A percentile compares a stretch with the other conserved stretches of the same genome.
Evolutionary conservation across 345 rosid species (phyloP).

Genomic region (Citrus glauca): DNA sequence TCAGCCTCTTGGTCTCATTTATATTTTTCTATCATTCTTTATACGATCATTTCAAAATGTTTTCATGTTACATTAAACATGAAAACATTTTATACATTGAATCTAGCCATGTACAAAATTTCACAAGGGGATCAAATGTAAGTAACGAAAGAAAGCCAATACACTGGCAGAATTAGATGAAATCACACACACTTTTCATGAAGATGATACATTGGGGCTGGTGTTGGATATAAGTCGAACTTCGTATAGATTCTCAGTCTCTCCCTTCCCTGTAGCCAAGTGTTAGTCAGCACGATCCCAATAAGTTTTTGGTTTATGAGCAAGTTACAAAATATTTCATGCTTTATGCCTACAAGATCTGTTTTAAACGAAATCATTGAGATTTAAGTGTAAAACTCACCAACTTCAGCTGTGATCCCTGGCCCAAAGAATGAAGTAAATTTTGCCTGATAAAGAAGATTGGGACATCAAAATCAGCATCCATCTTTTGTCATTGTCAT

Average conservation of each 20-base stretch:
- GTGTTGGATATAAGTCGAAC: constrained; percentile 67
- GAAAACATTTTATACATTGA: not conserved
- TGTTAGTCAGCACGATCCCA: not conserved
- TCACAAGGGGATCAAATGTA: not conserved
- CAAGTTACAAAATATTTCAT: not conserved
- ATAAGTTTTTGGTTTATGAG: not conserved
- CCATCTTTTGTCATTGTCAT: not conserved
- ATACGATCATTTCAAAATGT: not conserved
- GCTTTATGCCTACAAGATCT: not conserved
- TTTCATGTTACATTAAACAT: not conserved
- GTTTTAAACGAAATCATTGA: not conserved
- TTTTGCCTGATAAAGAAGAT: constrained; percentile 55
- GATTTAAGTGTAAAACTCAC: constrained; percentile 35
- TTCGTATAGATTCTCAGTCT: constrained; percentile 54
- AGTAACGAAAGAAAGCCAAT: not conserved
- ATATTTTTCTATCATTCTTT: not conserved
- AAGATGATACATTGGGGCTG: constrained; percentile 34
- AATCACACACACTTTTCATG: constrained; percentile 21
- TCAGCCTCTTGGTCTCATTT: not conserved
- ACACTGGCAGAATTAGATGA: constrained; percentile 6
- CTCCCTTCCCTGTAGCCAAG: constrained; percentile 60
- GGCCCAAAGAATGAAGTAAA: constrained; percentile 95
- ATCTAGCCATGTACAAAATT: constrained; percentile 14
- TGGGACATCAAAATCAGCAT: constrained; percentile 11
- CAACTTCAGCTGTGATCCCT: constrained; percentile 71